A percentile compares a stretch with the other conserved stretches of the same genome.
phyloP scores from a whole-genome alignment of 495 filamentous ascomycete genomes.

The Tuber magnatum region DNA sequence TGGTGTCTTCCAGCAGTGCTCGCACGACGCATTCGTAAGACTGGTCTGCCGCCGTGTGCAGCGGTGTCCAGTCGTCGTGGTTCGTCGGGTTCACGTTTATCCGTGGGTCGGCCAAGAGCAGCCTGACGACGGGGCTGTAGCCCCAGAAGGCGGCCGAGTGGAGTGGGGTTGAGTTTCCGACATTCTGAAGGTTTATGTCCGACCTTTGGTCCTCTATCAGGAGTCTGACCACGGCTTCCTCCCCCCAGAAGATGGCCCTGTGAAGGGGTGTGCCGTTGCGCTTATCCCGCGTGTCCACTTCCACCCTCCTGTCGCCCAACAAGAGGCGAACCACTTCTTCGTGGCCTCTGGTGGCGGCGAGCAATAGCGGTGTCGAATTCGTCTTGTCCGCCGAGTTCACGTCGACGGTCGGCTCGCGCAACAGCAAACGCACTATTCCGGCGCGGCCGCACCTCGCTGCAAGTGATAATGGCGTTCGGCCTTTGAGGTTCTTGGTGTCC shows the following conservation, averaged over 20 bases:
- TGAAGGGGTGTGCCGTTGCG: conserved; percentile 26
- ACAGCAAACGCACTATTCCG: conserved; percentile 30
- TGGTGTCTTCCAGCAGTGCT: background rate
- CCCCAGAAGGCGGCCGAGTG: conserved; percentile 25
- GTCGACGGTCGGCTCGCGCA: conserved; percentile 20
- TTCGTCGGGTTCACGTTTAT: conserved; percentile 28
- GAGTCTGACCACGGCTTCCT: conserved; percentile 27
- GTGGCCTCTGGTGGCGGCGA: conserved; percentile 28
- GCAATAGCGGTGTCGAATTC: conserved; percentile 14
- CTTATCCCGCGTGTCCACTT: conserved; percentile 23
- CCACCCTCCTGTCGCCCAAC: conserved; percentile 1
- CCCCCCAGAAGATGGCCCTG: conserved; percentile 20
- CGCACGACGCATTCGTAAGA: background rate
- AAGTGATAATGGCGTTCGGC: conserved; percentile 37
- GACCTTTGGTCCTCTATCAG: conserved; percentile 15
- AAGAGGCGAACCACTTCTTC: conserved; percentile 17
- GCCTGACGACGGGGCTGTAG: conserved; percentile 24
- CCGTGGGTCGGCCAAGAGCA: conserved; percentile 22
- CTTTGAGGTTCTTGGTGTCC: conserved; percentile 29
- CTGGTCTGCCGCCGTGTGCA: conserved; percentile 5
- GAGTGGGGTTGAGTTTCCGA: conserved; percentile 23
- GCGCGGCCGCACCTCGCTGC: conserved; percentile 30
- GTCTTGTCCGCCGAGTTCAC: conserved; percentile 8
- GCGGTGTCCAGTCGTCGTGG: conserved; percentile 21
- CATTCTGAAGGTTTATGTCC: conserved; percentile 24